Conservation (phyloP, 805 yeast genomes). For the Candida easanensis region DNA sequence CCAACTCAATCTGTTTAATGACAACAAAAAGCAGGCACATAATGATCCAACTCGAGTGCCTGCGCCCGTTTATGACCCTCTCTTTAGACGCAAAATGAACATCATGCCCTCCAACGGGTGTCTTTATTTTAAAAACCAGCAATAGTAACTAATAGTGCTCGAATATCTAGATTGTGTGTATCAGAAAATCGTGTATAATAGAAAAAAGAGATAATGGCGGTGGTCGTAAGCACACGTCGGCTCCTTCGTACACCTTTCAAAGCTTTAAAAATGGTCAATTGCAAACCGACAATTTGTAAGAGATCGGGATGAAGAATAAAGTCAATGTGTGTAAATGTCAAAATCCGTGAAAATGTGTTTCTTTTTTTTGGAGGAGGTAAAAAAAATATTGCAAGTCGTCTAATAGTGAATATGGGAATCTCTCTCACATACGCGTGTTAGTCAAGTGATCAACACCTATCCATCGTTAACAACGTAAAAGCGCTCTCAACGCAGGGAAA, state of each 20-base stretch:
- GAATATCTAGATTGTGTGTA: neutral
- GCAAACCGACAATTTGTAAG: neutral
- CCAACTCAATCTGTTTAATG: constrained; percentile 13
- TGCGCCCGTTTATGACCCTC: constrained; percentile 2
- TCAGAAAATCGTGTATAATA: neutral
- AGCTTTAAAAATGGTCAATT: too few relatives aligned
- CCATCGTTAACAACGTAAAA: too few relatives aligned
- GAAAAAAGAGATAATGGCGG: neutral
- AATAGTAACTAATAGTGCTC: neutral
- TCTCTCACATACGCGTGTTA: neutral
- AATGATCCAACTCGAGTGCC: constrained; percentile 16
- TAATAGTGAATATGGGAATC: neutral
- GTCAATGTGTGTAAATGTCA: too few relatives aligned
- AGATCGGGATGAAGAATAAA: too few relatives aligned
- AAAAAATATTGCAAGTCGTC: neutral
- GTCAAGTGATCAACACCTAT: too few relatives aligned
- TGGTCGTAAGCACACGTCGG: neutral
- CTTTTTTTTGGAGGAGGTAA: neutral
- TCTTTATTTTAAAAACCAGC: neutral
- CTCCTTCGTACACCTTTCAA: neutral
- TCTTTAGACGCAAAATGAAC: neutral
- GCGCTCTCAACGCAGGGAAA: neutral
- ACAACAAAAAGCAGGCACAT: constrained; percentile 2
- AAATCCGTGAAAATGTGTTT: too few relatives aligned
- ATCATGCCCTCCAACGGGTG: constrained; percentile 14